Evolutionary conservation across 257 asterid genomes (phyloP), one percentile per base, ranked within the genome.

Genomic region (Cordia subcordata): DNA sequence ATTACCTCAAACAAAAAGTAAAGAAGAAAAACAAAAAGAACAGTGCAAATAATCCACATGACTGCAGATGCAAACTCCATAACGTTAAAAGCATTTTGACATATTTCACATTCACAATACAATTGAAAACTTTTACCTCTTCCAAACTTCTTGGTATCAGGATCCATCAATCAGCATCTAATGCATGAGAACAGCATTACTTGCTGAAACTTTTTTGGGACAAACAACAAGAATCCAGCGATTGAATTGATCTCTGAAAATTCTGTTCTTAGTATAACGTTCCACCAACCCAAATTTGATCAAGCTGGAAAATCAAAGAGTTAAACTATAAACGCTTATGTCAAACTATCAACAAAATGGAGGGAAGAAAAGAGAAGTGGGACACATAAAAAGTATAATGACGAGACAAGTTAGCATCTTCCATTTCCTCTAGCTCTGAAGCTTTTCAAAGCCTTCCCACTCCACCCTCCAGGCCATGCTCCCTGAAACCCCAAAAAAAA

Each of bases 61-160:
- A n/a, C 42, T 16, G 56, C 61, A 53, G 20, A 49, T 42, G 8
- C 27, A 5, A 11, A 13, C 17, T n/a, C 54, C 22, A n/a, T 8
- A 4, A 8, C 3, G 17, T 17, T 21, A 21, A 17, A 49, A 15
- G 0, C 1, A 45, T 16, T 49, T 49, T 18, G 17, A n/a, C 23
- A 19, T n/a, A 49, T 17, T 6, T 18, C 10, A 11, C 20, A n/a
- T n/a, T 17, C 6, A 9, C 2, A 49, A 22, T 6, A 53, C 11
- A 33, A 10, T 53, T 53, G 38, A 21, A 33, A 53, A 53, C 57
- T 53, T 23, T 67, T 74, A 86, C 99, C 99, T 87, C 94, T 85
- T 83, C 99, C 99, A 66, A 89, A 93, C 72, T 83, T 93, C 74
- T 77, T 81, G 85, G 67, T 72, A 70, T 86, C 96, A 51, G 87